Evolutionary conservation across 2,329 filamentous ascomycete species (phyloP).

Genomic region (Ophiostoma sp.): DNA sequence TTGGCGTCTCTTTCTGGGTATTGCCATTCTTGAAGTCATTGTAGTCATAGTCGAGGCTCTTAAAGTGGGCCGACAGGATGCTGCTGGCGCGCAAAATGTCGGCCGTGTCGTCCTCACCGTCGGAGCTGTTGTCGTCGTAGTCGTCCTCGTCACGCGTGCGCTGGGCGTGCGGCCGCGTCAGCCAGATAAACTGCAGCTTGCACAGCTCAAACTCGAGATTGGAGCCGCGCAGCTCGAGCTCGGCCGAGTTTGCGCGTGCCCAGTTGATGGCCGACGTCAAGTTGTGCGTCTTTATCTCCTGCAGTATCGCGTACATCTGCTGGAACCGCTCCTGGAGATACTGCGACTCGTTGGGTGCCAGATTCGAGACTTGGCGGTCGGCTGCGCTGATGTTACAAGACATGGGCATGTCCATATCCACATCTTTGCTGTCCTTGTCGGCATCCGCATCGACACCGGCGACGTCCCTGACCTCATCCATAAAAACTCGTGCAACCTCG

Average conservation of each 20-base stretch:
- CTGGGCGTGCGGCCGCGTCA: constrained; percentile 56
- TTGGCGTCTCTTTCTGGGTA: not conserved
- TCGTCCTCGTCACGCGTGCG: constrained; percentile 44
- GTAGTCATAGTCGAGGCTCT: not conserved
- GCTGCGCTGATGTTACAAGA: constrained; percentile 31
- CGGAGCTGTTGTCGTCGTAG: constrained; percentile 38
- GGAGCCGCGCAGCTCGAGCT: constrained; percentile 75
- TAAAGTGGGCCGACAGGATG: not conserved
- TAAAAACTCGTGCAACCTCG: constrained; percentile 76
- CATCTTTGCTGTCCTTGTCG: not conserved
- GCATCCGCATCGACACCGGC: constrained; percentile 26
- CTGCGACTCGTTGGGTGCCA: constrained; percentile 54
- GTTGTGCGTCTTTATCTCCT: constrained; percentile 68
- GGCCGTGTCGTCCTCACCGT: constrained; percentile 41
- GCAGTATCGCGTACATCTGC: constrained; percentile 85
- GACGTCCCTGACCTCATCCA: constrained; percentile 55
- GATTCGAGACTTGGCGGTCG: constrained; percentile 21
- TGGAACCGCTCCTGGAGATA: constrained; percentile 76
- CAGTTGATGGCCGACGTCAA: constrained; percentile 80
- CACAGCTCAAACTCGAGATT: constrained; percentile 94
- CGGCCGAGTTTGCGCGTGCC: constrained; percentile 65
- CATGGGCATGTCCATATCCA: constrained; percentile 27
- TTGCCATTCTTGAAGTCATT: not conserved
- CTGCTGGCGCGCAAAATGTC: not conserved
- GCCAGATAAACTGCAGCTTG: constrained; percentile 81